Percentiles rank a stretch among this genome's conserved stretches.
Conservation (phyloP, 176 grass and related monocot species). For the Zea luxurians region DNA sequence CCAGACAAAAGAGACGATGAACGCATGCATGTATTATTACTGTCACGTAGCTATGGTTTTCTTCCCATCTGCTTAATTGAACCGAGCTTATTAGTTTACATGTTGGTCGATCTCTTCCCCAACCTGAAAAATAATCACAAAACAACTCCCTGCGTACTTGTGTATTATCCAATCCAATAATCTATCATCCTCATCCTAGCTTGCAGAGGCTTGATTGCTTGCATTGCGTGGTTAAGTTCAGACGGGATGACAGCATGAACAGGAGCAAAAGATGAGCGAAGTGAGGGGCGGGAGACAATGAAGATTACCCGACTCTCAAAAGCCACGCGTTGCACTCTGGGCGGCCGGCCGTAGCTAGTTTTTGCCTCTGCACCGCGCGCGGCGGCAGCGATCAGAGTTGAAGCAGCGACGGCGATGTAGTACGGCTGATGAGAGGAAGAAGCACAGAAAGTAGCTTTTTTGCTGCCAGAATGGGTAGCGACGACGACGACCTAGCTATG, state of each 20-base stretch:
- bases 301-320: conserved; percentile 32
- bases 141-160: background rate
- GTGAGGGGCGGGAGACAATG: background rate
- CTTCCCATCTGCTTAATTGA: conserved; percentile 5
- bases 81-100: conserved; percentile 46
- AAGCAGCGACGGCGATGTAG: background rate
- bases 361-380: background rate
- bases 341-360: conserved; percentile 28
- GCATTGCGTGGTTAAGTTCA: conserved; percentile 1
- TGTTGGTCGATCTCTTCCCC: conserved; percentile 36
- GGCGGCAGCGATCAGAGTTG: conserved; percentile 9
- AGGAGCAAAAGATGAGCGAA: background rate
- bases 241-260: conserved; percentile 32
- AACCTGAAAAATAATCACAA: conserved; percentile 43
- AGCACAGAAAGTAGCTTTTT: background rate
- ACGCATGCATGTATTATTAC: conserved; percentile 43
- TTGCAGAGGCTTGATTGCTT: background rate
- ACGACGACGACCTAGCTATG: conserved; percentile 41
- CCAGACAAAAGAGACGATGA: conserved; percentile 13
- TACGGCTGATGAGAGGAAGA: conserved; percentile 8
- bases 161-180: background rate
- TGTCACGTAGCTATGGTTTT: conserved; percentile 34
- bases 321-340: conserved; percentile 17
- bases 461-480: background rate
- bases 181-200: background rate